Conservation (phyloP, 2,329 filamentous ascomycete genomes). For the Colletotrichum filicis region DNA sequence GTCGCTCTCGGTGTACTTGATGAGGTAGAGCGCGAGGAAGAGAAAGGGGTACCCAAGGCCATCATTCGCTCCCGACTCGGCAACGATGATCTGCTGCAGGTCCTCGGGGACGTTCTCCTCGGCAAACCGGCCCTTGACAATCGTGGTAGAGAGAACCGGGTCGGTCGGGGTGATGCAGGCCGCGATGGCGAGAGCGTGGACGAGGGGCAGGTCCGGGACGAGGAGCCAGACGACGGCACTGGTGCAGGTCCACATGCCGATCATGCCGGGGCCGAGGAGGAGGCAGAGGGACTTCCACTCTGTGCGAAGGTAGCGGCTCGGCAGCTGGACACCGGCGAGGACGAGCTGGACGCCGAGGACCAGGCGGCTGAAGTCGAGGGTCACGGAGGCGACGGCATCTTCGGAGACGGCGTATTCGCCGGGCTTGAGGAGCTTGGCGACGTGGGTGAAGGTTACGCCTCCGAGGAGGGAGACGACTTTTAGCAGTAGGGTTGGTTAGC, state of each 20-base stretch:
- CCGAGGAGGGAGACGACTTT: conserved; percentile 85
- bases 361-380: conserved; percentile 85
- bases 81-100: conserved; percentile 82
- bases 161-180: conserved; percentile 95
- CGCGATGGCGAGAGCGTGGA: conserved; percentile 83
- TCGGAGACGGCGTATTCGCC: conserved; percentile 74
- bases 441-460: conserved; percentile 83
- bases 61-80: conserved; percentile 89
- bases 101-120: conserved; percentile 88
- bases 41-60: conserved; percentile 90
- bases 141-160: conserved; percentile 86
- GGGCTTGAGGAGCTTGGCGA: conserved; percentile 79
- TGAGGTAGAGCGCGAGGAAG: conserved; percentile 84
- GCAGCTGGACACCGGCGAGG: conserved; percentile 87
- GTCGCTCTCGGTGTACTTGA: conserved; percentile 76
- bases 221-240: conserved; percentile 82
- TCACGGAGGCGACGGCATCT: conserved; percentile 74
- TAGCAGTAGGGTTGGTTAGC: conserved; percentile 38
- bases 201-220: conserved; percentile 76
- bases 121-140: conserved; percentile 93
- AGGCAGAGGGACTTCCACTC: conserved; percentile 83
- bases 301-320: conserved; percentile 80
- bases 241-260: conserved; percentile 84
- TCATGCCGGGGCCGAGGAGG: conserved; percentile 88
- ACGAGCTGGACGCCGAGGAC: conserved; percentile 92